Base-by-base conservation (phyloP, 164 flowering plant genomes). In the Chloranthus sessilifolius region DNA sequence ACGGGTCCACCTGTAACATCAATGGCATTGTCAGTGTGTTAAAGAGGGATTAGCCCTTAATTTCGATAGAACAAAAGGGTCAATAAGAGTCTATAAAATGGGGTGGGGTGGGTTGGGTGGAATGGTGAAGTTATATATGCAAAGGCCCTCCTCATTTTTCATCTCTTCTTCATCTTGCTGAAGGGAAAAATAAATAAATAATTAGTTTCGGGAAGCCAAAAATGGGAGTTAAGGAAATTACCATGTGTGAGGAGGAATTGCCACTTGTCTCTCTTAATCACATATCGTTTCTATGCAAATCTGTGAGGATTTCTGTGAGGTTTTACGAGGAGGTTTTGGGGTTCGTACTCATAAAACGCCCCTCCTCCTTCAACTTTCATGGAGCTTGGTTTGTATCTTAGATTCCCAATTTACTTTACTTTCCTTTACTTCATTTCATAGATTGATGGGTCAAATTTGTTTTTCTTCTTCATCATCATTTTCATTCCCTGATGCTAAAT, bases 321-420 rank as follows among this genome's bases (percentile, higher is more conserved):
- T 83, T 83, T 50, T 80, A 83, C 37, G 65, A 69, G 42, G 75
- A 78, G 3, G 72, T 83, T 22, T 50, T 83, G 61, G 87, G 91
- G 20, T 83, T 83, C 53, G 64, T 59, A 42, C 70, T 66, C 58
- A 70, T 83, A 68, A 79, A 77, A 61, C 77, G 91, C n/a, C 92
- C 92, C 4, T 60, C 81, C 47, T 75, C 92, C 30, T 79, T 84
- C 69, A 51, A 75, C 0, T 81, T 84, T 61, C 63, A 72, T 27
- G 92, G 92, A 37, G 92, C 88, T 42, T 84, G 92, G 92, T 83
- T 0, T 41, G 60, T 43, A 6, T 17, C 20, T 17, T 29, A n/a
- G 5, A 37, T 53, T 16, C 21, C 24, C 25, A 17, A 22, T 20
- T 7, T 44, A 27, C 29, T 40, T 43, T 44, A 24, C n/a, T 19